Percentiles rank a stretch among this genome's conserved stretches.
Conservation (phyloP, 108 stramenopile species). For the Schizochytrium sp. region DNA sequence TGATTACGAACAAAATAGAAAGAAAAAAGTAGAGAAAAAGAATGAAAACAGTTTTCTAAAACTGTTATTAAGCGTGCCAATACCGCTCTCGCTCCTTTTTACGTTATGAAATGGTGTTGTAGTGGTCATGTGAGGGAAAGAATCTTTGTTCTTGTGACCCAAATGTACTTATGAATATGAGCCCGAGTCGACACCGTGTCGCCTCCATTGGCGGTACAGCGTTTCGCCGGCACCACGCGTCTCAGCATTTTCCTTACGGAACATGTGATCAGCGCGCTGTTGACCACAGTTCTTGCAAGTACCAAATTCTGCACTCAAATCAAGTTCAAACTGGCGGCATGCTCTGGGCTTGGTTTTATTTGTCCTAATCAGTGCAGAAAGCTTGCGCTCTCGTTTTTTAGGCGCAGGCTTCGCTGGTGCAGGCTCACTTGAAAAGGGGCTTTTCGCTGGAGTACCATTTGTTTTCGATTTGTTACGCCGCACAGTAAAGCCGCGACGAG, state of each 20-base stretch:
- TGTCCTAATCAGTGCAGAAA: neutral
- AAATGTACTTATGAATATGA: neutral
- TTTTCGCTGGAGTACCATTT: neutral
- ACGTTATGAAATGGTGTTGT: too few relatives aligned
- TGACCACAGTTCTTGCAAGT: slow-evolving; percentile 53
- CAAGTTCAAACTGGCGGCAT: neutral
- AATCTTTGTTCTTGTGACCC: neutral
- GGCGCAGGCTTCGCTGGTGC: neutral
- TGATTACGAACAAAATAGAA: too few relatives aligned
- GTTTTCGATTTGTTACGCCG: neutral
- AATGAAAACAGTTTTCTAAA: too few relatives aligned
- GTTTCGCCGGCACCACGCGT: slow-evolving; percentile 5
- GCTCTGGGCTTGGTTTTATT: neutral
- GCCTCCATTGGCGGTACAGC: neutral
- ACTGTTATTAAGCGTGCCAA: too few relatives aligned
- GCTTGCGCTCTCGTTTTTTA: neutral
- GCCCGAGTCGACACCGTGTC: neutral
- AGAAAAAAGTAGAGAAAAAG: too few relatives aligned
- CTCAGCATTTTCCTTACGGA: neutral
- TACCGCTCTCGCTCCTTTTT: too few relatives aligned
- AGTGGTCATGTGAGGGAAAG: too few relatives aligned
- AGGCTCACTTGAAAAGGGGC: neutral
- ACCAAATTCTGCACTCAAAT: neutral
- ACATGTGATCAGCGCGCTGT: slow-evolving; percentile 15
- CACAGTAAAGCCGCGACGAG: neutral